Percentiles rank a stretch among this genome's conserved stretches.
These are phyloP conservation scores for Neurospora sp. DNA, from an alignment of 495 filamentous ascomycete genomes.

Conservation along the genomic window DNA sequence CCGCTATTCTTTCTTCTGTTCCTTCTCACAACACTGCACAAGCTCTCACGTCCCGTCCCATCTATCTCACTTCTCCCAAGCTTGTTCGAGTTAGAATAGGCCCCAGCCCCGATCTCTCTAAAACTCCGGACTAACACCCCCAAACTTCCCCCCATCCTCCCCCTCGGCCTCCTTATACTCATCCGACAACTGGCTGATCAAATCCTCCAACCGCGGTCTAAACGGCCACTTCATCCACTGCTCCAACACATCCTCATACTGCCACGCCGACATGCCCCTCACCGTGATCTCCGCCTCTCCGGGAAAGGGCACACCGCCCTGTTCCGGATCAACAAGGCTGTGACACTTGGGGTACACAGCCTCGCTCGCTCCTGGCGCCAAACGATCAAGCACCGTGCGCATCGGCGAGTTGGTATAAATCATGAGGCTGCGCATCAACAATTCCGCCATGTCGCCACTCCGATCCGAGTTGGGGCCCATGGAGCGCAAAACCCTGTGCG, in stretches of 20 bases:
- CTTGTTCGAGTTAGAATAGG: not conserved
- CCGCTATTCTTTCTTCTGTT: not conserved
- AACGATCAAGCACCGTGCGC: slow-evolving; percentile 11
- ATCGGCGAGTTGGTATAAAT: slow-evolving; percentile 11
- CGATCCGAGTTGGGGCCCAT: slow-evolving; percentile 24
- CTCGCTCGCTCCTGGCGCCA: slow-evolving; percentile 32
- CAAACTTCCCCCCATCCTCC: not conserved
- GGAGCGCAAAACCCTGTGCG: slow-evolving; percentile 25
- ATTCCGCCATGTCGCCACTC: slow-evolving; percentile 27
- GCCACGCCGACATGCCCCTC: slow-evolving; percentile 32
- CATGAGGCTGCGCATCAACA: slow-evolving; percentile 21
- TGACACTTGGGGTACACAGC: slow-evolving; percentile 31
- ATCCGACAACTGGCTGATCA: slow-evolving; percentile 27
- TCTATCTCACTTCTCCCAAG: not conserved
- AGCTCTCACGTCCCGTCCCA: not conserved
- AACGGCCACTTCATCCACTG: slow-evolving; percentile 55
- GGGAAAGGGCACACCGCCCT: slow-evolving; percentile 27
- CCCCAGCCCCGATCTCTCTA: not conserved
- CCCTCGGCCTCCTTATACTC: slow-evolving; percentile 7
- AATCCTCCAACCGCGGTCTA: slow-evolving; percentile 29
- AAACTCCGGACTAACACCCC: not conserved
- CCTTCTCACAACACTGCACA: not conserved
- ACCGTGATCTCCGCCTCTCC: slow-evolving; percentile 23
- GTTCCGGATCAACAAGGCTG: slow-evolving; percentile 27
- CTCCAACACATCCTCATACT: slow-evolving; percentile 40